Evolutionary conservation across 176 grass and related monocot species (phyloP).

Genomic region (Rhynchospora tenuis): DNA sequence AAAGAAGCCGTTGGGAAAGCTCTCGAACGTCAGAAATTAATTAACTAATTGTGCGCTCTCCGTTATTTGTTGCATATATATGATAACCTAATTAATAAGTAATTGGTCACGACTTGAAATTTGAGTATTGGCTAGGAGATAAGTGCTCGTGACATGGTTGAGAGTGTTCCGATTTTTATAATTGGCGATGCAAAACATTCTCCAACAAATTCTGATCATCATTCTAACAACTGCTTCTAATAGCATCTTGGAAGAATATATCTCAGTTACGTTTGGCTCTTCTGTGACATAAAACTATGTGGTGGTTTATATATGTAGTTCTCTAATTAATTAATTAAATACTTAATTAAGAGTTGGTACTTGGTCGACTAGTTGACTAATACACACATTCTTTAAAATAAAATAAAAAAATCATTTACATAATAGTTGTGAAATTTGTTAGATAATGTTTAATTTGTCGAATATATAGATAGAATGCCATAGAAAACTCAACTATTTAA

Average conservation of each 20-base stretch:
- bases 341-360: background rate
- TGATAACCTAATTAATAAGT: too few species aligned
- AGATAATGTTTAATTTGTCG: background rate
- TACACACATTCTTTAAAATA: background rate
- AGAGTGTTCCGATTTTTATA: background rate
- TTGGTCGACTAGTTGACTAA: background rate
- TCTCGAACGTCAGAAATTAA: too few species aligned
- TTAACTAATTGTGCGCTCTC: too few species aligned
- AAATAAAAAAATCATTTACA: background rate
- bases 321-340: background rate
- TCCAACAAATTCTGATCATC: background rate
- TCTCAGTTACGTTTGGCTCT: constrained; percentile 12
- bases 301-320: background rate
- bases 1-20: too few species aligned
- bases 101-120: background rate
- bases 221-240: background rate
- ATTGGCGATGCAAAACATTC: background rate
- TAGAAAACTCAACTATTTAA: background rate
- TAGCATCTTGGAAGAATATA: background rate
- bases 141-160: background rate
- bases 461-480: background rate
- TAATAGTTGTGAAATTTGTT: background rate
- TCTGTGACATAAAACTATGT: background rate
- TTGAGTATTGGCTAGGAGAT: background rate
- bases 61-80: too few species aligned